Evolutionary conservation across 139 green algal genomes (phyloP).

Genomic region (Chlamydomonas schloesseri): DNA sequence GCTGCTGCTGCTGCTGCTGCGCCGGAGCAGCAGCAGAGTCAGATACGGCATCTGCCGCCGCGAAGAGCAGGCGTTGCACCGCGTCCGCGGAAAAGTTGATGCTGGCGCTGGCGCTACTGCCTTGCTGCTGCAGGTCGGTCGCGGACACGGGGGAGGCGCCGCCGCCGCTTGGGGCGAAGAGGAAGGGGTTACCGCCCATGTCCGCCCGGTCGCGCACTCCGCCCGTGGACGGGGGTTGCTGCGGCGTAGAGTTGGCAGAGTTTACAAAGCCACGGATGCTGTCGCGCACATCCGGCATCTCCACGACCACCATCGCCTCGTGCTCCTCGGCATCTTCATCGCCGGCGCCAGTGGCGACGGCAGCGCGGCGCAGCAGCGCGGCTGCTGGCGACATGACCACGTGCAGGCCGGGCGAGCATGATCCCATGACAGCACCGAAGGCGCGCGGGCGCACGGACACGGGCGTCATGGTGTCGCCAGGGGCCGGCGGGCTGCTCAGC

Average conservation of each 20-base stretch:
- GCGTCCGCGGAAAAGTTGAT: background rate
- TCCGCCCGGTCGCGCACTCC: too few relatives aligned
- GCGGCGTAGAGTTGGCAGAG: background rate
- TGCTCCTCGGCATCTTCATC: background rate
- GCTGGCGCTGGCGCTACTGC: background rate
- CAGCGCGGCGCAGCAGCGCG: too few relatives aligned
- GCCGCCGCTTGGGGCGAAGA: too few relatives aligned
- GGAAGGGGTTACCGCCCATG: too few relatives aligned
- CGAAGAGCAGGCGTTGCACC: conserved; percentile 7
- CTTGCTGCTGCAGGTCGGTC: background rate
- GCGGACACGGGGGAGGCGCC: too few relatives aligned
- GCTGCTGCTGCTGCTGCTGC: too few relatives aligned
- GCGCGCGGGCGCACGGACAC: too few relatives aligned
- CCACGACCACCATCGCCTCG: background rate
- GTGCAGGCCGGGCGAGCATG: background rate
- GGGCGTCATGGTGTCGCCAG: too few relatives aligned
- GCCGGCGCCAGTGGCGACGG: too few relatives aligned
- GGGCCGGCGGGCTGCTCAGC: too few relatives aligned
- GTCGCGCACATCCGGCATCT: background rate
- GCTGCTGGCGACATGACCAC: background rate
- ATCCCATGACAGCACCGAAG: too few relatives aligned
- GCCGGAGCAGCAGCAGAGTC: too few relatives aligned
- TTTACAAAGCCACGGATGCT: background rate
- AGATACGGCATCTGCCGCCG: background rate
- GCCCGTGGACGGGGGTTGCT: background rate